A percentile compares a stretch with the other conserved stretches of the same genome.
Evolutionary conservation across 2,329 filamentous ascomycete genomes (phyloP).

Genomic region (Verticillium zaregamsianum): DNA sequence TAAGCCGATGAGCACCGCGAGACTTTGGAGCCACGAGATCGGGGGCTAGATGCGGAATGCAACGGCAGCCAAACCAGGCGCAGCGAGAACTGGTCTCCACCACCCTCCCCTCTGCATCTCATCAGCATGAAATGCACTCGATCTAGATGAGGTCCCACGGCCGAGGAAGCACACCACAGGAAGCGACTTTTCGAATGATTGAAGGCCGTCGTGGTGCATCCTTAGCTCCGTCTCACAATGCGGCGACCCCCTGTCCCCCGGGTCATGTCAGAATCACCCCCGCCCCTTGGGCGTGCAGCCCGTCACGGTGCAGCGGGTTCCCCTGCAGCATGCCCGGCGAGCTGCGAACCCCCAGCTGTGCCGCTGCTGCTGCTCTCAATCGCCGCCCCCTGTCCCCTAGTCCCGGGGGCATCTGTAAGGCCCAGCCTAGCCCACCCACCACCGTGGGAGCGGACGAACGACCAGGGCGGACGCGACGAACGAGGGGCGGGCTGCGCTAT

Average conservation of each 20-base stretch:
- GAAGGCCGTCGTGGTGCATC: not conserved
- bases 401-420: too few species aligned
- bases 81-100: not conserved
- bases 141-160: not conserved
- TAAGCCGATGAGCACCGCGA: not conserved
- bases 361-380: not conserved
- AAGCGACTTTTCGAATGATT: not conserved
- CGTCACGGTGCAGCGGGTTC: not conserved
- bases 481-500: not conserved
- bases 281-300: not conserved
- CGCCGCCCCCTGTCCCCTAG: too few species aligned
- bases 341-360: not conserved
- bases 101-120: not conserved
- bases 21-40: not conserved
- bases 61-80: not conserved
- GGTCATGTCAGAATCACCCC: not conserved
- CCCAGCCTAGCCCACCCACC: not conserved
- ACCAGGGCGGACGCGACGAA: not conserved
- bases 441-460: not conserved
- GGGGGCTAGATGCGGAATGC: not conserved
- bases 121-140: not conserved
- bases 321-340: not conserved
- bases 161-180: not conserved
- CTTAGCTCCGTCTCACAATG: not conserved
- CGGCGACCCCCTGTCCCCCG: not conserved